A percentile compares a stretch with the other conserved stretches of the same genome.
These are phyloP conservation scores for Trichoderma guizhouense DNA, from an alignment of 2,329 filamentous ascomycete genomes.

Conservation along the genomic window DNA sequence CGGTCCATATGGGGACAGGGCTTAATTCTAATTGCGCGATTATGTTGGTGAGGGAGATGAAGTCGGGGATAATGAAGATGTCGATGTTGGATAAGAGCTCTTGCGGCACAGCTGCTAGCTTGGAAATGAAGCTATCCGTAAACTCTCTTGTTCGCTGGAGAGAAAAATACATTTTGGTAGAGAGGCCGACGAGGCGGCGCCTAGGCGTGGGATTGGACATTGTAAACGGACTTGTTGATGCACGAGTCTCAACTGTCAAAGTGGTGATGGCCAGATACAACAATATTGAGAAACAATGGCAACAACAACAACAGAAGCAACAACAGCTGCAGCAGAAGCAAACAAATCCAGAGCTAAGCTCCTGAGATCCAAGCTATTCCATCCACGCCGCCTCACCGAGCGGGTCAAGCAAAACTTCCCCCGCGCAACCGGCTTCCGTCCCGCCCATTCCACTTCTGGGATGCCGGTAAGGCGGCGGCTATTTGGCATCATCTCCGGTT, in stretches of 20 bases:
- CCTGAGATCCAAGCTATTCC: not conserved
- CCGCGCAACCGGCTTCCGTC: slow-evolving; percentile 11
- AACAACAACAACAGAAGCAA: not conserved
- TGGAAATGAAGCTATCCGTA: slow-evolving; percentile 46
- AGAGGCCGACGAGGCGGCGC: slow-evolving; percentile 68
- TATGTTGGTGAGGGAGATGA: slow-evolving; percentile 61
- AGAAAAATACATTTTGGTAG: slow-evolving; percentile 77
- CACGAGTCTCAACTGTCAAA: too few relatives aligned
- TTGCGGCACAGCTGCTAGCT: slow-evolving; percentile 41
- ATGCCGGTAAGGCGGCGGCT: slow-evolving; percentile 12
- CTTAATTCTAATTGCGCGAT: slow-evolving; percentile 45
- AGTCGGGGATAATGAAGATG: slow-evolving; percentile 76
- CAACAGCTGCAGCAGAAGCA: not conserved
- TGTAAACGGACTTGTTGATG: not conserved
- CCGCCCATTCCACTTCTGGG: slow-evolving; percentile 17
- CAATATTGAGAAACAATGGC: not conserved
- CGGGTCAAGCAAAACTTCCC: slow-evolving; percentile 2
- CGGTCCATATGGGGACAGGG: slow-evolving; percentile 48
- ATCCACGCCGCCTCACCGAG: not conserved
- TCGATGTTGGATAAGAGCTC: slow-evolving; percentile 53
- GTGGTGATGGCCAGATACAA: not conserved
- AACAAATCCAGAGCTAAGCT: not conserved
- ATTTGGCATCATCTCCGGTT: not conserved
- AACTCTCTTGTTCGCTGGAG: slow-evolving; percentile 59
- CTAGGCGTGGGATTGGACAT: slow-evolving; percentile 24